Conservation (phyloP, 208 protist species). For the Trypanosomatidae sp. region DNA sequence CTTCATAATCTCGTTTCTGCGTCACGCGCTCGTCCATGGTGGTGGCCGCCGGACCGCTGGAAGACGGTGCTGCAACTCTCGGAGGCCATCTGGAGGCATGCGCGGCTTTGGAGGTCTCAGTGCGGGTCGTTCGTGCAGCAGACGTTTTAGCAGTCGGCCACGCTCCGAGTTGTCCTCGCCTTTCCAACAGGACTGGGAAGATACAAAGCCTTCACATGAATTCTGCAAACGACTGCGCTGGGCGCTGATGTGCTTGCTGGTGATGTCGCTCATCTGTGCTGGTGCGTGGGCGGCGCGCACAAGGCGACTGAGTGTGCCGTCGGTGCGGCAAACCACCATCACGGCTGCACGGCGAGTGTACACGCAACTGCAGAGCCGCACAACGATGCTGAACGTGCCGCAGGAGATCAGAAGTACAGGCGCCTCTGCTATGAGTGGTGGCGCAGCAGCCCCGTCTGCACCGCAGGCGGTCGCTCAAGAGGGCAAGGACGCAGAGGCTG, state of each 20-base stretch:
- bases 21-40: conserved; percentile 1
- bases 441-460: not conserved
- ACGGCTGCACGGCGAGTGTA: conserved; percentile 7
- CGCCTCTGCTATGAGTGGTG: not conserved
- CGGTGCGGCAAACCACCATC: not conserved
- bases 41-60: not conserved
- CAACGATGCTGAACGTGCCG: conserved; percentile 14
- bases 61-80: not conserved
- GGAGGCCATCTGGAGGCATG: not conserved
- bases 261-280: conserved; percentile 4
- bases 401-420: conserved; percentile 10
- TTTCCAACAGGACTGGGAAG: not conserved
- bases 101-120: not conserved
- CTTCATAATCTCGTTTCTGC: conserved; percentile 2
- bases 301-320: not conserved
- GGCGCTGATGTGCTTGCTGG: not conserved
- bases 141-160: not conserved
- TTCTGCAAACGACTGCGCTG: not conserved
- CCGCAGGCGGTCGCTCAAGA: not conserved
- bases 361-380: conserved; percentile 9
- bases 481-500: not conserved
- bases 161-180: not conserved
- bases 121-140: not conserved
- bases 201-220: not conserved
- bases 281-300: conserved; percentile 10